Base-by-base conservation (phyloP, 371 early-diverging fungal genomes). In the Mortierella sp. region DNA sequence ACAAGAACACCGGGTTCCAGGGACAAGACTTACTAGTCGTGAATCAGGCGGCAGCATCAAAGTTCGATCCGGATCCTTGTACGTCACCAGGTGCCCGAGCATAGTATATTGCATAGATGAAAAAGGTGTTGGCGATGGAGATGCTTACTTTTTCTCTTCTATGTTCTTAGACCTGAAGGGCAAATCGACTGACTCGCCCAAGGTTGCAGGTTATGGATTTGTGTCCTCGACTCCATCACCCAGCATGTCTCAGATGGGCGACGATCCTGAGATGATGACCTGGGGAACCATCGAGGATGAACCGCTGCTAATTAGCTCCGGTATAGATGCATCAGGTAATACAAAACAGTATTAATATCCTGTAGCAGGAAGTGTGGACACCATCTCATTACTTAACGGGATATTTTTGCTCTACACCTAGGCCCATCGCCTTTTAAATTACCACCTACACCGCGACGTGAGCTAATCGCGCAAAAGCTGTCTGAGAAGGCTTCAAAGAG, bases 221-320 rank as follows among this genome's bases (percentile, higher is more conserved):
- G 92, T 94, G 0, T 86, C 89, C 15, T 70, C 89, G 2, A 92
- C 95, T 8, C 94, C 94, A 0, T 64, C 86, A 2, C 70, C 87
- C 2, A 83, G 79, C 31, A 93, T 93, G 26, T 79, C 86, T 2
- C 79, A 81, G n/a, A 80, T 87, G 27, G 87, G 84, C 43, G 85
- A 84, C 9, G 78, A 81, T 27, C 78, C 78, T 19, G 70, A 83
- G 17, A 63, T 91, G 42, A 89, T 95, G 92, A 95, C 95, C 3
- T 95, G 95, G 95, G 92, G 92, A 48, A 76, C 83, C 1, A 87
- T 91, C 48, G 92, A 90, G 59, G 89, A 87, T 7, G 90, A 89
- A 6, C 92, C 92, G 9, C 51, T 89, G 39, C 63, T 84, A 31
- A 85, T 88, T 26, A 70, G 70, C 30, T 76, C 78, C 8, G 84